Base-by-base conservation (phyloP, 345 rosid species). In the Carallia brachiata region DNA sequence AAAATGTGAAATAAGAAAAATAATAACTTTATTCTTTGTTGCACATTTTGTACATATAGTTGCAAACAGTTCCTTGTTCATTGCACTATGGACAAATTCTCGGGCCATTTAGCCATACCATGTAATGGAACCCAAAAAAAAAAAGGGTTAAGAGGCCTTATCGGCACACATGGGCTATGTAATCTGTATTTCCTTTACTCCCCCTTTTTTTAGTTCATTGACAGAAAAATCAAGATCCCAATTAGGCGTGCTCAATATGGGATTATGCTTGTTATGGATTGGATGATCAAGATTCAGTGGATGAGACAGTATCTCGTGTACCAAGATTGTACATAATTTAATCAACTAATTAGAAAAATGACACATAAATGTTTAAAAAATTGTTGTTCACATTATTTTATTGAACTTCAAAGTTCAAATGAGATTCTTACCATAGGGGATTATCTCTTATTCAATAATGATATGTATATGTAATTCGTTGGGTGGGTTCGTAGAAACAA, bases 181-280 rank as follows among this genome's bases (percentile, higher is more conserved):
- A 52, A 53, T 7, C 12, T 30, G 36, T 19, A 34, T 32, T 23
- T 30, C 6, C 50, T 23, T 23, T 23, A 23, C 23, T 23, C 23
- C 23, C 23, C 23, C 23, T 44, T 10, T 44, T 44, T 59, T 59
- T 30, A 17, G 39, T 74, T 37, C 4, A 63, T 60, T 18, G 78
- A 67, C 52, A 47, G 64, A 44, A 68, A 47, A 39, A 40, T 47
- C 8, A n/a, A 6, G 48, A 48, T 36, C 36, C 48, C 31, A 0
- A 6, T 36, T 13, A 63, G 68, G 84, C 78, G 65, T 77, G 84
- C 77, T 70, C 54, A 9, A 69, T 13, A 61, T 65, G 59, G 61
- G 77, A 73, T 70, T 66, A 69, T 19, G 13, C 9, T 2, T 15
- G 3, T 9, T 10, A 2, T 69, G 61, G 62, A 70, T 73, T 73